Base-by-base conservation (phyloP, 306 rosid genomes). In the Crataegus laevigata region DNA sequence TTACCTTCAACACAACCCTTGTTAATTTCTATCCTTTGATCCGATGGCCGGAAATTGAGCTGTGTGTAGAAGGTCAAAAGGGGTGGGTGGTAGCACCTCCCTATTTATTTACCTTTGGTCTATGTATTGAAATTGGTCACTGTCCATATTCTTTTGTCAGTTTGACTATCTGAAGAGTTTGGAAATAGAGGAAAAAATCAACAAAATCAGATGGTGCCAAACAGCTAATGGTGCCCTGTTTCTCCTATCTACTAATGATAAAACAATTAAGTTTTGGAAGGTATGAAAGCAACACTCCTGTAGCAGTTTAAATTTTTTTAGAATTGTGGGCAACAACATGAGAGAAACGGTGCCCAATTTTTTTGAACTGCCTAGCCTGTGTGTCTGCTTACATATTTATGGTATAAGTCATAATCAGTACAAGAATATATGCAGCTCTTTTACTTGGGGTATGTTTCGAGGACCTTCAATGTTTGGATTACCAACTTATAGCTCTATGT, bases 121-220 rank as follows among this genome's bases (percentile, higher is more conserved):
- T 59, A 42, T 63, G 21, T 64, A 60, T 32, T 62, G 73, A 61
- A 42, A 79, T 67, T 73, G n/a, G 74, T 66, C 70, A 40, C 45
- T 25, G 6, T 66, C 66, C 34, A 22, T 69, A 76, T 60, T 74
- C 12, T 71, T 77, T 77, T 84, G 80, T 78, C 94, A 96, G 99
- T 96, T 96, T 50, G 99, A 96, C 83, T 96, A 96, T 83, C 98
- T 96, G 73, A 96, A 96, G 92, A 96, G 99, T 65, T 96, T 96
- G 92, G 99, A 96, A 85, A 96, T 96, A 79, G 99, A 96, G 89
- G 99, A 96, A 90, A 96, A 96, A 85, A 96, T 96, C 85, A 96
- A 96, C 92, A 96, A 96, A 85, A 96, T 96, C 85, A 96, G 91
- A 84, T 96, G 99, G 99, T 96, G 99, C 84, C 99, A 96, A 86